phyloP scores from a whole-genome alignment of 2,329 filamentous ascomycete genomes.

The Mariannaea sp. region DNA sequence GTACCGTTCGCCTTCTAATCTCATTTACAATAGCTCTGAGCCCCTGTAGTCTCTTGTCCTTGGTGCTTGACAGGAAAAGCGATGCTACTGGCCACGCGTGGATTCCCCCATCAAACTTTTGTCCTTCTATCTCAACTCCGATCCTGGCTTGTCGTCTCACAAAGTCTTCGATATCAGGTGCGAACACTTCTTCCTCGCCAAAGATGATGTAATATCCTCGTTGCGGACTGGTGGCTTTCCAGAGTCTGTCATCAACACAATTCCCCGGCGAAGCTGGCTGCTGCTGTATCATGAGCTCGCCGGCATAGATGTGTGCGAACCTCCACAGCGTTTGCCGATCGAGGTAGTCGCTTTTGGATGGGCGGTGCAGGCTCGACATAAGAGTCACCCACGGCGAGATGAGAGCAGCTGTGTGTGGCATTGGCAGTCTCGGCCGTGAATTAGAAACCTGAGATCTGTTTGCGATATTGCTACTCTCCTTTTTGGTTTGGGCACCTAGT shows the following conservation, averaged over 20 bases:
- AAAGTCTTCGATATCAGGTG: conserved; percentile 68
- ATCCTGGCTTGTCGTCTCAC: conserved; percentile 59
- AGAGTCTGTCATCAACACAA: conserved; percentile 68
- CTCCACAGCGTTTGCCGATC: conserved; percentile 67
- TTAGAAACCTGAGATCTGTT: conserved; percentile 22
- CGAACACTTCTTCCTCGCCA: conserved; percentile 78
- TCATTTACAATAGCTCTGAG: conserved; percentile 49
- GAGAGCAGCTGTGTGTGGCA: conserved; percentile 63
- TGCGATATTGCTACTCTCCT: conserved; percentile 24
- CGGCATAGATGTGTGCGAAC: conserved; percentile 71
- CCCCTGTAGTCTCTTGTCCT: conserved; percentile 57
- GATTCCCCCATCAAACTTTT: conserved; percentile 68
- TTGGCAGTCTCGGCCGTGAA: conserved; percentile 33
- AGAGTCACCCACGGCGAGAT: conserved; percentile 84
- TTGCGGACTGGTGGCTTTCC: conserved; percentile 68
- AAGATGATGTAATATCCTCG: conserved; percentile 73
- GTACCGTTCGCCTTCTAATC: conserved; percentile 42
- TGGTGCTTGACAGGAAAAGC: conserved; percentile 57
- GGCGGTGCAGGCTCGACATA: conserved; percentile 67
- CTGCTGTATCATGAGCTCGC: conserved; percentile 46
- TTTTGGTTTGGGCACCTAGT: conserved; percentile 51
- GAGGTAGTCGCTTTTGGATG: conserved; percentile 77
- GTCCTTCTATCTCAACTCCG: conserved; percentile 58
- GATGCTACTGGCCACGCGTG: conserved; percentile 83
- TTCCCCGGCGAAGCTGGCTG: conserved; percentile 66